Percentiles rank a stretch among this genome's conserved stretches.
phyloP scores from a whole-genome alignment of 345 rosid species.

The Kernera saxatilis region DNA sequence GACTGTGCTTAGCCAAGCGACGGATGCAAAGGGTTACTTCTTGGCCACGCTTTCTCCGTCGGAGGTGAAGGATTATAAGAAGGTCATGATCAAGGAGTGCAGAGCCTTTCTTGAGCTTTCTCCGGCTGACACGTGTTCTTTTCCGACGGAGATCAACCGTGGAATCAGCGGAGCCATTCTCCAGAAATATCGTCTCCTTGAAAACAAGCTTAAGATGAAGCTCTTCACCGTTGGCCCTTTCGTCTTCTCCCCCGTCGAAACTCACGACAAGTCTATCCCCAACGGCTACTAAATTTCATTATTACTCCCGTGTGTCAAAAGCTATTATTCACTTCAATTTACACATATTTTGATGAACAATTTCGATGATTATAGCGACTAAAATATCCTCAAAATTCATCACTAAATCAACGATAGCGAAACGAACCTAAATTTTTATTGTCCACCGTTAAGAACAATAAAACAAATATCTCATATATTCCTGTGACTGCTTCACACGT shows the following conservation, averaged over 20 bases:
- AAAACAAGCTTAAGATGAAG: slow-evolving; percentile 36
- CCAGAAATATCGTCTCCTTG: slow-evolving; percentile 25
- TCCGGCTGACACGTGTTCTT: slow-evolving; percentile 41
- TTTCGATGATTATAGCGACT: too few species aligned
- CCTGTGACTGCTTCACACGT: too few species aligned
- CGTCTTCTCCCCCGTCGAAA: slow-evolving; percentile 33
- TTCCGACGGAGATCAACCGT: slow-evolving; percentile 48
- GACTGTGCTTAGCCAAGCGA: slow-evolving; percentile 47
- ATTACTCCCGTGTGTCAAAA: too few species aligned
- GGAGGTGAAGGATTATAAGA: slow-evolving; percentile 36
- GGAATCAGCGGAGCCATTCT: slow-evolving; percentile 57
- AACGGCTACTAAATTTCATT: slow-evolving; percentile 33
- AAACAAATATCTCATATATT: too few species aligned
- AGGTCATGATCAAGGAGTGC: slow-evolving; percentile 43
- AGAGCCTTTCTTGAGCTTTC: slow-evolving; percentile 52
- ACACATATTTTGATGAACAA: too few species aligned
- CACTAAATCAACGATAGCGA: too few species aligned
- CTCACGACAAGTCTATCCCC: slow-evolving; percentile 28
- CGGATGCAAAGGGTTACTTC: slow-evolving; percentile 55
- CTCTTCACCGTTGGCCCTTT: slow-evolving; percentile 63
- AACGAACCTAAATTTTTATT: too few species aligned
- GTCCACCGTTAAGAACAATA: too few species aligned
- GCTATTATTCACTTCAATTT: too few species aligned
- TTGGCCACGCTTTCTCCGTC: slow-evolving; percentile 45
- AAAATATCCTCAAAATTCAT: too few species aligned